Evolutionary conservation across 352 stramenopile genomes (phyloP).

Genomic region (Globisporangium carolinianum): DNA sequence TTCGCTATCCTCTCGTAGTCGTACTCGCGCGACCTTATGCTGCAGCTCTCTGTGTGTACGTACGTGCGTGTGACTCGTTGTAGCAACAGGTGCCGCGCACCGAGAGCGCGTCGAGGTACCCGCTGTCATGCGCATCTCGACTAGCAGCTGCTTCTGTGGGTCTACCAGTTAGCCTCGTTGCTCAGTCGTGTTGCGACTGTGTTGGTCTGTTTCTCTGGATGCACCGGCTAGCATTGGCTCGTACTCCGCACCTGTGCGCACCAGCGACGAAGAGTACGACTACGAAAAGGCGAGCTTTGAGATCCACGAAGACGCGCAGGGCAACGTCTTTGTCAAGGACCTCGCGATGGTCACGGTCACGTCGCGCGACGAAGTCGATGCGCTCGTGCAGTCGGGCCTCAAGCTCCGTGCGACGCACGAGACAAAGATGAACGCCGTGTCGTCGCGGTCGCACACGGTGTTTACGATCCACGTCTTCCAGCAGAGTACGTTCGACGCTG

Average conservation of each 20-base stretch:
- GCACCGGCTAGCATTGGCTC: constrained; percentile 42
- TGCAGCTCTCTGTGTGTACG: not conserved
- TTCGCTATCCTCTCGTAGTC: not conserved
- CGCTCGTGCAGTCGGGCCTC: constrained; percentile 81
- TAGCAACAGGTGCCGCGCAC: constrained; percentile 62
- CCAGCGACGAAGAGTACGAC: constrained; percentile 72
- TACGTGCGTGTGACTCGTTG: constrained; percentile 1
- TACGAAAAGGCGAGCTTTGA: constrained; percentile 88
- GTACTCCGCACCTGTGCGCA: constrained; percentile 15
- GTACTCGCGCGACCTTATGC: not conserved
- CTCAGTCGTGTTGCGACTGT: too few relatives aligned
- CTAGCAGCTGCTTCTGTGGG: too few relatives aligned
- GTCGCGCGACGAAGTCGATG: constrained; percentile 75
- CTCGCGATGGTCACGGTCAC: constrained; percentile 88
- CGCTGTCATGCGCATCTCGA: too few relatives aligned
- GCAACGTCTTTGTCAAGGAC: constrained; percentile 92
- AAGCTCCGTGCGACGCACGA: constrained; percentile 87
- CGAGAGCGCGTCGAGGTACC: constrained; percentile 53
- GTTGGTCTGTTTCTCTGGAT: not conserved
- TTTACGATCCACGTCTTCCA: constrained; percentile 86
- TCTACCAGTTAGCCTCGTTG: too few relatives aligned
- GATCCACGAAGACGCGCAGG: constrained; percentile 90
- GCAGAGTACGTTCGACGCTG: constrained; percentile 31
- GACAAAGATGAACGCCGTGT: constrained; percentile 91
- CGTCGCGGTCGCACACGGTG: constrained; percentile 83